Conservation (phyloP, 2,329 filamentous ascomycete species). For the Xylaria multiplex region DNA sequence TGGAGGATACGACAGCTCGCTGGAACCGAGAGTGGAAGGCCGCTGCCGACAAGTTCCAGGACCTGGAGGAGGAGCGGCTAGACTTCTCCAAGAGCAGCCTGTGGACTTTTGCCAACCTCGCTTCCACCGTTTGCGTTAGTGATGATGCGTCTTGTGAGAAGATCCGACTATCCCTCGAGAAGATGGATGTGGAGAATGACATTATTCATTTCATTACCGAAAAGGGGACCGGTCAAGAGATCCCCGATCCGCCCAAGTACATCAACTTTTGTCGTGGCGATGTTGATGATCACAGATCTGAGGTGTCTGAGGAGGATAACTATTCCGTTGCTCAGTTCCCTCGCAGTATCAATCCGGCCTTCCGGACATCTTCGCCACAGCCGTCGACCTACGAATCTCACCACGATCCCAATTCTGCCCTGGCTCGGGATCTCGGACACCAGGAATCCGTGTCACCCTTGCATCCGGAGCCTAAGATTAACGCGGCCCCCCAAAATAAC, state of each 20-base stretch:
- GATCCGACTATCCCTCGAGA: conserved; percentile 89
- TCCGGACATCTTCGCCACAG: conserved; percentile 94
- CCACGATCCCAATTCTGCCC: conserved; percentile 81
- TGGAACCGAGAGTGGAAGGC: conserved; percentile 99
- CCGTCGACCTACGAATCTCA: conserved; percentile 93
- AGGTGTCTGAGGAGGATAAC: conserved; percentile 80
- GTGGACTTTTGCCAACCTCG: conserved; percentile 97
- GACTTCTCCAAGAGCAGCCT: conserved; percentile 98
- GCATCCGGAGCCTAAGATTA: conserved; percentile 61
- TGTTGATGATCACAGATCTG: conserved; percentile 79
- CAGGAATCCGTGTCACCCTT: conserved; percentile 57
- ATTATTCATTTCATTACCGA: conserved; percentile 90
- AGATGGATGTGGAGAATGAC: conserved; percentile 96
- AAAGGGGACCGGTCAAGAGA: conserved; percentile 92
- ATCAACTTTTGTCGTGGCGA: conserved; percentile 98
- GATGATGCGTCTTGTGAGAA: conserved; percentile 98
- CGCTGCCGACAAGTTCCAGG: conserved; percentile 98
- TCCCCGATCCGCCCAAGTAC: conserved; percentile 95
- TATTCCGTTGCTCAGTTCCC: conserved; percentile 98
- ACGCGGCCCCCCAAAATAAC: conserved; percentile 62
- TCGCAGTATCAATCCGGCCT: conserved; percentile 92
- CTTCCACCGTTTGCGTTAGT: conserved; percentile 96
- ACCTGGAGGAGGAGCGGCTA: conserved; percentile 94
- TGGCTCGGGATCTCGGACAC: conserved; percentile 76
- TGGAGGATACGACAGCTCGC: conserved; percentile 92